phyloP scores from a whole-genome alignment of 2,329 filamentous ascomycete species.

The Pseudogymnoascus sp. region DNA sequence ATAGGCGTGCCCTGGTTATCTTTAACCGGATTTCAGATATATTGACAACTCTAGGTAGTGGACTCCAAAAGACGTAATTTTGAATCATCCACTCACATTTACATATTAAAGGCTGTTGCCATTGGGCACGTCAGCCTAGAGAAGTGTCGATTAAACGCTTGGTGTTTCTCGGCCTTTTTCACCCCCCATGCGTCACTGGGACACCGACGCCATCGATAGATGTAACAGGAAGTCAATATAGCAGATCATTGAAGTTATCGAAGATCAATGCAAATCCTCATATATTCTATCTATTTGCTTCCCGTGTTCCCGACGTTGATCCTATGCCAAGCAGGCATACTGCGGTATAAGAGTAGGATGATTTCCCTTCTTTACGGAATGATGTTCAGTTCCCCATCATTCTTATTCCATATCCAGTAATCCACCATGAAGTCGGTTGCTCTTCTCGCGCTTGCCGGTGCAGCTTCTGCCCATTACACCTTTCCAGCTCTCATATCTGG shows the following conservation, averaged over 20 bases:
- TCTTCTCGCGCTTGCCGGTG: constrained; percentile 17
- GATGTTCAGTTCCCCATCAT: background rate
- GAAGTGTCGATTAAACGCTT: background rate
- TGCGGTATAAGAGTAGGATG: background rate
- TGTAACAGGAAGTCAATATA: background rate
- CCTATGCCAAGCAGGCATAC: background rate
- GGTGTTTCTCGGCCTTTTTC: background rate
- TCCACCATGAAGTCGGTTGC: background rate
- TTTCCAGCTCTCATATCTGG: constrained; percentile 15
- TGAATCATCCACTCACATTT: background rate
- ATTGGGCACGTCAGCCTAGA: background rate
- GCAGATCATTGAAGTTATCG: background rate
- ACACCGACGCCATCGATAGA: background rate
- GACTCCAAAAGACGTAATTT: background rate
- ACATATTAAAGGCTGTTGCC: background rate
- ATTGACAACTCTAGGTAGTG: background rate
- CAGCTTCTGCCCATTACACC: constrained; percentile 20
- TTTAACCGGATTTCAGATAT: constrained; percentile 3
- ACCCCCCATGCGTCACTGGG: background rate
- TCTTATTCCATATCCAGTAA: background rate
- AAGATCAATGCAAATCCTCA: background rate
- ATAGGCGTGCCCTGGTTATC: background rate
- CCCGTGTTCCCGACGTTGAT: background rate
- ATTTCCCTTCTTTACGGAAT: background rate
- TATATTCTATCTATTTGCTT: background rate